Evolutionary conservation across 345 rosid genomes (phyloP), one percentile per base, ranked within the genome.

Genomic region (Pugionium dolabratum): DNA sequence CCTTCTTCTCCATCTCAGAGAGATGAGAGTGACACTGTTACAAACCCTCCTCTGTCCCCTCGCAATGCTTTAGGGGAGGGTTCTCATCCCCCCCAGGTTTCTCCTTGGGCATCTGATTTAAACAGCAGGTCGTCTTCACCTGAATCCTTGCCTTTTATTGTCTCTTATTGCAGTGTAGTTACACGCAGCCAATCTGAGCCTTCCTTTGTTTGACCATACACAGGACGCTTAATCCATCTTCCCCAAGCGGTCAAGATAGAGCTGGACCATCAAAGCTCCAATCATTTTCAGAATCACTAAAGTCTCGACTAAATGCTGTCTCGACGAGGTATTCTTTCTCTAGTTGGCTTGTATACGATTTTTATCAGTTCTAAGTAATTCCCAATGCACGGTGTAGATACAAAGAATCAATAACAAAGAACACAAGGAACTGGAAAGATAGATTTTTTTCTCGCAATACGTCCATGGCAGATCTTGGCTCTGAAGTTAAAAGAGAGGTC

Each of bases 391-490:
- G 40, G 39, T 64, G 46, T 54, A 94, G 99, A 77, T 94, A 88
- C 79, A 94, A 86, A 73, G 99, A 94, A 60, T 90, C 99, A 3
- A 82, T 94, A 76, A 83, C 97, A 61, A 94, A 84, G 87, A 81
- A 95, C 77, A 90, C 99, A 41, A 80, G 91, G 75, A 95, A 80
- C 62, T 94, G 96, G 99, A 94, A 84, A 69, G 99, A 94, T 66
- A 84, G 84, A 72, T 78, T 90, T 66, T 94, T 90, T 76, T 84
- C 91, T 74, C 92, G 95, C 62, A 94, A 79, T 66, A 78, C 79
- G 36, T 65, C 88, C 52, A 73, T 84, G 86, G 80, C 83, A 6
- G 95, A 88, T 62, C 59, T 84, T 71, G 86, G 95, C 66, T 83
- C 92, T 57, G 96, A 88, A 76, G 96, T 82, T 58, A 81, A 82